Evolutionary conservation across 495 filamentous ascomycete species (phyloP).

Genomic region (Collariella sp.): DNA sequence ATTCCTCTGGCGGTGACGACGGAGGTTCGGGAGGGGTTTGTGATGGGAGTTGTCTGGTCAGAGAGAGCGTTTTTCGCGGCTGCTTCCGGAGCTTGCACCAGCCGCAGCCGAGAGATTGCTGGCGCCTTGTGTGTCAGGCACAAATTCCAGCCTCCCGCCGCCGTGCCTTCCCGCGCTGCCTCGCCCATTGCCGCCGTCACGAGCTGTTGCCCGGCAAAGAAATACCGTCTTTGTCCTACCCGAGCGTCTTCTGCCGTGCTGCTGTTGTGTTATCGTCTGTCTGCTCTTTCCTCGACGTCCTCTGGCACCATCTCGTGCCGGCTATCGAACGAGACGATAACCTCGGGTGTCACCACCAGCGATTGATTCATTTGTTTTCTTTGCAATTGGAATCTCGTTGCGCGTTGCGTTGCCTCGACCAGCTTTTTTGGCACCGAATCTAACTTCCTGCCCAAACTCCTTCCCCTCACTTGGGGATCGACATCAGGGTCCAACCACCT

Average conservation of each 20-base stretch:
- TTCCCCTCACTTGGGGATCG: slow-evolving; percentile 11
- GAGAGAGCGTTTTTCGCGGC: slow-evolving; percentile 39
- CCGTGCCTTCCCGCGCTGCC: neutral
- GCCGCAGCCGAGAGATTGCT: slow-evolving; percentile 7
- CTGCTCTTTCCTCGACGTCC: neutral
- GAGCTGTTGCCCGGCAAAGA: neutral
- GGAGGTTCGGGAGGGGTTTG: slow-evolving; percentile 18
- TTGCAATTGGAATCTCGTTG: neutral
- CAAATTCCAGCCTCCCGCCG: neutral
- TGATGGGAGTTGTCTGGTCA: slow-evolving; percentile 18
- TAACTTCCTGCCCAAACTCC: neutral
- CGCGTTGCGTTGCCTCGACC: neutral
- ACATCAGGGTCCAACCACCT: neutral
- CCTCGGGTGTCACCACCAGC: neutral
- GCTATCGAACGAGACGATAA: slow-evolving; percentile 6
- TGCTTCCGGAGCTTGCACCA: slow-evolving; percentile 13
- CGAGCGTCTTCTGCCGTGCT: slow-evolving; percentile 11
- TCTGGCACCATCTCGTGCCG: neutral
- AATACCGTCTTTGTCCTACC: neutral
- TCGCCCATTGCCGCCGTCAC: neutral
- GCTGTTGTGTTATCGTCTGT: slow-evolving; percentile 1
- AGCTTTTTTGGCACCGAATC: neutral
- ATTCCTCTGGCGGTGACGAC: slow-evolving; percentile 19
- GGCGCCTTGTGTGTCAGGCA: slow-evolving; percentile 14
- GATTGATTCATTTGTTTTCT: neutral